phyloP scores from a whole-genome alignment of 805 yeast species.

The Candida ulmi region DNA sequence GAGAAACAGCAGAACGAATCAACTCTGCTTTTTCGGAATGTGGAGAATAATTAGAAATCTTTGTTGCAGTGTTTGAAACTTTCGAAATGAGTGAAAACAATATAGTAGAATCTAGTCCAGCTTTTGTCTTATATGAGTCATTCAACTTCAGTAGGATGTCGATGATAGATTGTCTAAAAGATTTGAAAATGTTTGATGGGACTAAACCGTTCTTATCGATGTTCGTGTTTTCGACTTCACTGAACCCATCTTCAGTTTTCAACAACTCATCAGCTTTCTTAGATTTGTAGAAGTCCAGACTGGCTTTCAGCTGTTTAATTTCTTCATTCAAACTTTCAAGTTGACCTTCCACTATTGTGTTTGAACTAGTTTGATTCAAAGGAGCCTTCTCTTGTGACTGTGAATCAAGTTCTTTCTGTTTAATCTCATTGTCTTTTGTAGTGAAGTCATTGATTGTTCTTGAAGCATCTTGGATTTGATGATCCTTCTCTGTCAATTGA shows the following conservation, averaged over 20 bases:
- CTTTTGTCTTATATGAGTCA: constrained; percentile 15
- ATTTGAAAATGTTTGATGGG: constrained; percentile 37
- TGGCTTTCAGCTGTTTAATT: constrained; percentile 43
- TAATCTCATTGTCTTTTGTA: not conserved
- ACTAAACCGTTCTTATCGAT: constrained; percentile 38
- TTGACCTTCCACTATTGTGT: constrained; percentile 20
- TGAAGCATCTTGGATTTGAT: constrained; percentile 4
- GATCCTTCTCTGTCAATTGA: constrained; percentile 9
- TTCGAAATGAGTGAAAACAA: constrained; percentile 48
- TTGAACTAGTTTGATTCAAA: not conserved
- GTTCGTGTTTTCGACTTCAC: constrained; percentile 25
- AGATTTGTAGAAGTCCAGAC: constrained; percentile 41
- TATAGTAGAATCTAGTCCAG: constrained; percentile 20
- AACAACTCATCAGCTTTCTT: constrained; percentile 24
- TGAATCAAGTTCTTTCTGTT: not conserved
- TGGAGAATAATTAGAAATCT: constrained; percentile 23
- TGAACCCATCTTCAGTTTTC: constrained; percentile 18
- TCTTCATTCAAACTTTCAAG: constrained; percentile 31
- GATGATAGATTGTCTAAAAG: constrained; percentile 45
- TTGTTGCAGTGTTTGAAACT: constrained; percentile 34
- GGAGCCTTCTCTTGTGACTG: not conserved
- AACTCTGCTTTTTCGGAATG: constrained; percentile 38
- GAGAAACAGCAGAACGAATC: constrained; percentile 64
- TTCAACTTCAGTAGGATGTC: constrained; percentile 32
- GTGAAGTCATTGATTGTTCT: not conserved